These are phyloP conservation scores for Dendrobium chrysotoxum DNA, from an alignment of 106 monocot genomes.

Conservation along the genomic window DNA sequence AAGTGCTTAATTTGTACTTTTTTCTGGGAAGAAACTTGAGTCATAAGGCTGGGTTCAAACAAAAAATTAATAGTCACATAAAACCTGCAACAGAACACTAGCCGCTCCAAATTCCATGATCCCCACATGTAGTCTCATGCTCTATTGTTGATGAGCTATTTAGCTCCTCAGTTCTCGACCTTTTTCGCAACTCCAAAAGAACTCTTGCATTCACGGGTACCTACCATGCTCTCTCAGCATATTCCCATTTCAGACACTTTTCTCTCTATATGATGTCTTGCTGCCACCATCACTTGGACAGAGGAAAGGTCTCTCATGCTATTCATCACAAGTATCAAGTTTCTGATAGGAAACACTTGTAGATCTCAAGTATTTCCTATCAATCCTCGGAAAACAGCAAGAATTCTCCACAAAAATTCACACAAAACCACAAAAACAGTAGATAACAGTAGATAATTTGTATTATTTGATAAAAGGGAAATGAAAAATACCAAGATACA, in stretches of 20 bases:
- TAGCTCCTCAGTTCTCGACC: not conserved
- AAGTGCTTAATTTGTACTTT: not conserved
- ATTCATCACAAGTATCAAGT: not conserved
- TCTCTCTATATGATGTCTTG: not conserved
- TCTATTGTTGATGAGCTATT: not conserved
- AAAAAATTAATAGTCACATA: not conserved
- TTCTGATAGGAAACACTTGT: no score
- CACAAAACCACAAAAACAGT: no score
- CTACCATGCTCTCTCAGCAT: not conserved
- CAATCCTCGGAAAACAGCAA: no score
- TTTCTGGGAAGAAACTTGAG: not conserved
- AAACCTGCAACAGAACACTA: not conserved
- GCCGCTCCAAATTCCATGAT: not conserved
- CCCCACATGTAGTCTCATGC: not conserved
- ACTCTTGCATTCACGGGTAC: not conserved
- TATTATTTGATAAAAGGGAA: no score
- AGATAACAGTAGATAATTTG: no score
- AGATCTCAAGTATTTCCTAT: no score
- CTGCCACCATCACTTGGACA: not conserved
- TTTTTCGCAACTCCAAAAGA: not conserved
- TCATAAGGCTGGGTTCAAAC: not conserved
- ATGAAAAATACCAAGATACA: no score
- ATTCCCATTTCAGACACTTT: not conserved
- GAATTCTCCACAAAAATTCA: no score
- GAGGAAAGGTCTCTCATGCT: not conserved